Conservation (phyloP, 108 stramenopile species). For the Phaeodactylum tricornutum region DNA sequence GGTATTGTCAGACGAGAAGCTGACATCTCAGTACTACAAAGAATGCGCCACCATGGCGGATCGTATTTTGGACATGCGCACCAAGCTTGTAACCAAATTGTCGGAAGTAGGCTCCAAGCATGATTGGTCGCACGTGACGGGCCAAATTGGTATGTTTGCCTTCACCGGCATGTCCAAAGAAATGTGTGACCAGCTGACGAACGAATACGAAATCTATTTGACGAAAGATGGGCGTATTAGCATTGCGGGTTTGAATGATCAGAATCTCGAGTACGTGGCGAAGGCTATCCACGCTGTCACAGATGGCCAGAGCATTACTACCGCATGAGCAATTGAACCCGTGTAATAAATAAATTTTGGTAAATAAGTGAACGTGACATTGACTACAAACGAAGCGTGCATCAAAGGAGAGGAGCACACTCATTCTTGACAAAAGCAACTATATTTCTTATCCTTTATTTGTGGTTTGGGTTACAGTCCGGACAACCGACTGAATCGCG, state of each 20-base stretch:
- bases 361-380: too few relatives aligned
- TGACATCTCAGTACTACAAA: conserved; percentile 73
- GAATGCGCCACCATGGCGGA: conserved; percentile 92
- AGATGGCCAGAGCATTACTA: conserved; percentile 63
- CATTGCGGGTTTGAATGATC: conserved; percentile 93
- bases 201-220: conserved; percentile 85
- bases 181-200: conserved; percentile 82
- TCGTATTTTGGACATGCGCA: conserved; percentile 85
- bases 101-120: conserved; percentile 68
- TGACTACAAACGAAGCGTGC: too few relatives aligned
- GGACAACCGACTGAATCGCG: conserved; percentile 18
- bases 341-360: too few relatives aligned
- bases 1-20: conserved; percentile 68
- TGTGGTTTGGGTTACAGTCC: too few relatives aligned
- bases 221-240: conserved; percentile 96
- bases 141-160: conserved; percentile 97
- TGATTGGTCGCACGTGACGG: conserved; percentile 92
- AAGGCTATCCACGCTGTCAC: conserved; percentile 89
- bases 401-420: too few relatives aligned
- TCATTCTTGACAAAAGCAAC: too few relatives aligned
- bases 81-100: conserved; percentile 61
- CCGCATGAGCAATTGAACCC: too few relatives aligned
- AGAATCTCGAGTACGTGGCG: conserved; percentile 91
- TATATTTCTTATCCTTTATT: too few relatives aligned
- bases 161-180: conserved; percentile 90